Evolutionary conservation across 2,329 filamentous ascomycete species (phyloP).

Genomic region (Incumbomyces delicatus): DNA sequence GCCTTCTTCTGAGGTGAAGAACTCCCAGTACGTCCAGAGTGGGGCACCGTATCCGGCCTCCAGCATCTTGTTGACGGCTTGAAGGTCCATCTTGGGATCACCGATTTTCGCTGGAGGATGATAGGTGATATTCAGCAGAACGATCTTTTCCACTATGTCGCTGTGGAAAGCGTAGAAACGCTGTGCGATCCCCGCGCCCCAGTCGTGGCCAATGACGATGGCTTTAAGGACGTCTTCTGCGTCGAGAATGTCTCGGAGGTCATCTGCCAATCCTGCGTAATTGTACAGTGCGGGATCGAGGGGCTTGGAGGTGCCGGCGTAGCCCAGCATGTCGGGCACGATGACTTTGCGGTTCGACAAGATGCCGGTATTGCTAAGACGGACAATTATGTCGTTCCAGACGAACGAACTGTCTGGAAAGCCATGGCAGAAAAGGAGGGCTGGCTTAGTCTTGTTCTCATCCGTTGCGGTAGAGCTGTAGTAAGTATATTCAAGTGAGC

Average conservation of each 20-base stretch:
- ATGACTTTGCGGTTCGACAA: slow-evolving; percentile 33
- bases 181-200: slow-evolving; percentile 34
- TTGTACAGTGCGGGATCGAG: slow-evolving; percentile 29
- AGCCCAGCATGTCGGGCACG: slow-evolving; percentile 32
- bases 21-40: slow-evolving; percentile 37
- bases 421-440: slow-evolving; percentile 39
- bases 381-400: slow-evolving; percentile 34
- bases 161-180: slow-evolving; percentile 35
- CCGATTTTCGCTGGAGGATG: slow-evolving; percentile 22
- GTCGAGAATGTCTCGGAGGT: slow-evolving; percentile 34
- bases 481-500: slow-evolving; percentile 28
- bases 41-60: slow-evolving; percentile 29
- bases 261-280: slow-evolving; percentile 28
- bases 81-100: slow-evolving; percentile 27
- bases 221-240: slow-evolving; percentile 27
- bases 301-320: slow-evolving; percentile 34
- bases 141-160: slow-evolving; percentile 32
- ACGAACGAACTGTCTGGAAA: slow-evolving; percentile 40
- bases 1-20: slow-evolving; percentile 34
- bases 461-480: slow-evolving; percentile 24
- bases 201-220: slow-evolving; percentile 42
- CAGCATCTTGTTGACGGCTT: slow-evolving; percentile 25
- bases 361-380: slow-evolving; percentile 19
- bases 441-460: slow-evolving; percentile 19
- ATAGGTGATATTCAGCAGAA: slow-evolving; percentile 37